Evolutionary conservation across 2,329 filamentous ascomycete genomes (phyloP), one percentile per base, ranked within the genome.

Genomic region (Venturia asperata): DNA sequence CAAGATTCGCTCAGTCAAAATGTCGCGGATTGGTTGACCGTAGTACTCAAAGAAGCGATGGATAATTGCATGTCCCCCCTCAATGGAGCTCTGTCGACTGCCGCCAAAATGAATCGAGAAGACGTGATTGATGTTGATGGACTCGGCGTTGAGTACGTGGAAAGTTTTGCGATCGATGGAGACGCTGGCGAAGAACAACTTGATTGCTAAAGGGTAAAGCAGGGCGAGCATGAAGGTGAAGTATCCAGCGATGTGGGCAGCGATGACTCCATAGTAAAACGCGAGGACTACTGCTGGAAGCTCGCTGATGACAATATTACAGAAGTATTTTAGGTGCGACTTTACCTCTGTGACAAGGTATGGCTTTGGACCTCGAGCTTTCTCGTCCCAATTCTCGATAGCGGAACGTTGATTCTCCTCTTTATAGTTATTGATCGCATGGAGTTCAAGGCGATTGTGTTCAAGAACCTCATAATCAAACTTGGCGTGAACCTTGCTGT

Each of bases 141-240:
- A 58, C 10, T 58, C 52, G 52, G 30, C 52, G 30, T 58, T 58
- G 52, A 58, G 52, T 10, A 58, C 52, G 13, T 58, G 52, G 52
- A 58, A 58, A n/a, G 52, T 58, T 6, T 58, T 34, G 52, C 52
- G 52, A 58, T 37, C 27, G n/a, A 58, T 11, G 3, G 52, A 34
- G 52, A 34, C 17, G 19, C 37, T 21, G 27, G 52, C 52, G 17
- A 58, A 58, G 3, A 58, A 37, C 4, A 58, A 17, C 30, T 58
- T 58, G 27, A 21, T n/a, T 5, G 19, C 19, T 3, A 37, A n/a
- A n/a, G 52, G 52, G 13, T 37, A 37, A 4, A 37, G 3, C 27
- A 58, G 5, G 5, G 30, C 27, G 30, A 58, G 15, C 17, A 37
- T n/a, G 30, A 58, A 58, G 30, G 52, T n/a, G 17, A 58, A 58